Evolutionary conservation across 2,329 filamentous ascomycete genomes (phyloP).

Genomic region (Acrocalymma vagum): DNA sequence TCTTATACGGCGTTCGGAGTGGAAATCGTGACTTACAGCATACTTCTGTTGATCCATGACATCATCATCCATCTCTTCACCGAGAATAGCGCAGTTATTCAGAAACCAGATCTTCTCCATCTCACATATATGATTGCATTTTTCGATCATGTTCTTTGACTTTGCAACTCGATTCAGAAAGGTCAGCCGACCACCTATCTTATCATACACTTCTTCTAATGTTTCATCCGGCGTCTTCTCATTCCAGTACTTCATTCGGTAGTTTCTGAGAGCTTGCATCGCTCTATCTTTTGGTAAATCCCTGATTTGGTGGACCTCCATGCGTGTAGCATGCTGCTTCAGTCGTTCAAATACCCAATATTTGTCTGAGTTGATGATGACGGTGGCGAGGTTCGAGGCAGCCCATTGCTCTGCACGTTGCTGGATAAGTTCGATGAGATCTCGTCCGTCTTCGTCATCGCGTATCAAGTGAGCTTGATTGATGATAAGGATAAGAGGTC

Average conservation of each 20-base stretch:
- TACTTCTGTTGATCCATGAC: constrained; percentile 99
- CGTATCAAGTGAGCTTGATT: constrained; percentile 92
- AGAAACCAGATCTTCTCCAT: constrained; percentile 81
- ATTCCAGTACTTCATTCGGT: constrained; percentile 79
- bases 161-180: constrained; percentile 93
- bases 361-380: constrained; percentile 95
- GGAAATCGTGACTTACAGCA: constrained; percentile 67
- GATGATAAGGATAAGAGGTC: constrained; percentile 89
- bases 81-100: constrained; percentile 79
- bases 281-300: constrained; percentile 84
- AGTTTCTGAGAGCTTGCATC: constrained; percentile 77
- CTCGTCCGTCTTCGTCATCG: constrained; percentile 91
- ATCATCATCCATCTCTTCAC: constrained; percentile 87
- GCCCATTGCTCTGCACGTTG: constrained; percentile 98
- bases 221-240: constrained; percentile 64
- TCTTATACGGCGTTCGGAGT: neutral
- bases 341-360: constrained; percentile 98
- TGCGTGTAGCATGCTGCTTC: constrained; percentile 89
- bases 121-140: constrained; percentile 76
- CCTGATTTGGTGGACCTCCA: constrained; percentile 88
- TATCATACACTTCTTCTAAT: constrained; percentile 82
- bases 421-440: constrained; percentile 92
- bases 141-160: constrained; percentile 78
- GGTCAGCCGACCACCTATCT: constrained; percentile 85
- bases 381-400: constrained; percentile 86